Conservation (phyloP, 129 eudicot species). For the Flaveria robusta region DNA sequence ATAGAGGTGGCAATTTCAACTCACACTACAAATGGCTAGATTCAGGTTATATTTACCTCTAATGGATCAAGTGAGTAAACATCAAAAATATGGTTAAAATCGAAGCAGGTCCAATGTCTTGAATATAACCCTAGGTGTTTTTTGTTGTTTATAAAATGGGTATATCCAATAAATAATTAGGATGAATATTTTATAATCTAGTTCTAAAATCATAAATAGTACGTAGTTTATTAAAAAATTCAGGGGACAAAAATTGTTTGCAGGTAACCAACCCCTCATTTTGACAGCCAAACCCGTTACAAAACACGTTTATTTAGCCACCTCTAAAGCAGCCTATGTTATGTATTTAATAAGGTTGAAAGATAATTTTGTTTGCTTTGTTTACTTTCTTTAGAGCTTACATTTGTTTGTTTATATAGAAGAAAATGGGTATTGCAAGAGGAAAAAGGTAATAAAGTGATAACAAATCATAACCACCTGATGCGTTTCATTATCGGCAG, state of each 20-base stretch:
- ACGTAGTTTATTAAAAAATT: neutral
- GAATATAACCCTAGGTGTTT: neutral
- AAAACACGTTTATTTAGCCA: no score
- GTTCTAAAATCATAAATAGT: neutral
- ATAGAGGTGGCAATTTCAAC: neutral
- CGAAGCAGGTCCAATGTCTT: conserved; percentile 1
- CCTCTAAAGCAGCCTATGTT: no score
- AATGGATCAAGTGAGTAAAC: neutral
- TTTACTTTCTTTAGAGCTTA: conserved; percentile 12
- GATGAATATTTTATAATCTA: neutral
- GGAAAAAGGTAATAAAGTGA: neutral
- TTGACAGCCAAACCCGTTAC: neutral
- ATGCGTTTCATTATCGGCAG: conserved; percentile 71
- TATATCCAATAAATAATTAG: neutral
- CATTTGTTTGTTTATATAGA: neutral
- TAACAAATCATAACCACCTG: conserved; percentile 44
- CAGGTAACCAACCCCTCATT: neutral
- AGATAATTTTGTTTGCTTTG: neutral
- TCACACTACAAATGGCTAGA: neutral
- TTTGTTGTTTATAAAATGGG: neutral
- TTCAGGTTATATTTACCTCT: neutral
- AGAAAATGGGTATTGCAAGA: conserved; percentile 17
- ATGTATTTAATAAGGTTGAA: no score
- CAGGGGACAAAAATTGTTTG: conserved; percentile 8
- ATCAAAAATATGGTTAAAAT: neutral